Conservation (phyloP, 257 asterid genomes). For the Plantago major region DNA sequence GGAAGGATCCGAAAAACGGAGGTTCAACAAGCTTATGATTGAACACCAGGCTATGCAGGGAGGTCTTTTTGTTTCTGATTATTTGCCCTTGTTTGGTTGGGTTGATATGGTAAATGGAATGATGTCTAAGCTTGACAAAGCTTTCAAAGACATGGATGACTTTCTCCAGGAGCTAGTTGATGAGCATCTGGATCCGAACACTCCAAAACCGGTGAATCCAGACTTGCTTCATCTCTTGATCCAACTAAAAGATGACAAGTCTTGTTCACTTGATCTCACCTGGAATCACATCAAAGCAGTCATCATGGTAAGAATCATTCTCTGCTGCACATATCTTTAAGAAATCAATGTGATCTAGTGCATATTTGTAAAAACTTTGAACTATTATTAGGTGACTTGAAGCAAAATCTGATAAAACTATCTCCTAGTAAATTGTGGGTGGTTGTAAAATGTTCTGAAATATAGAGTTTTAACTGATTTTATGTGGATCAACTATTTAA, state of each 20-base stretch:
- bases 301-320: conserved; percentile 11
- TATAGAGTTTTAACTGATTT: too few species aligned
- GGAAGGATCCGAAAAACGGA: background rate
- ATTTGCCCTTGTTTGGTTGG: conserved; percentile 12
- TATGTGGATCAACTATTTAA: too few species aligned
- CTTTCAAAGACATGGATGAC: conserved; percentile 13
- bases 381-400: too few species aligned
- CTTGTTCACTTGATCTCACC: background rate
- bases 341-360: too few species aligned
- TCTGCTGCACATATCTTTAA: too few species aligned
- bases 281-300: conserved; percentile 18
- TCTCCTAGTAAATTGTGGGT: too few species aligned
- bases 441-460: too few species aligned
- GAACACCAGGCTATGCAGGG: conserved; percentile 15
- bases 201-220: conserved; percentile 2
- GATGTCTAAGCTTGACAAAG: conserved; percentile 18
- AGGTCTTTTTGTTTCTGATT: conserved; percentile 17
- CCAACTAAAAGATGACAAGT: conserved; percentile 10
- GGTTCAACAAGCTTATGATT: conserved; percentile 7
- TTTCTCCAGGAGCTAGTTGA: conserved; percentile 25
- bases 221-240: conserved; percentile 23
- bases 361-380: too few species aligned
- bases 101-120: conserved; percentile 21
- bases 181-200: conserved; percentile 17
- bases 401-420: too few species aligned